Base-by-base conservation (phyloP, 1,284 basidiomycete genomes). In the Sphagnurus paluster region DNA sequence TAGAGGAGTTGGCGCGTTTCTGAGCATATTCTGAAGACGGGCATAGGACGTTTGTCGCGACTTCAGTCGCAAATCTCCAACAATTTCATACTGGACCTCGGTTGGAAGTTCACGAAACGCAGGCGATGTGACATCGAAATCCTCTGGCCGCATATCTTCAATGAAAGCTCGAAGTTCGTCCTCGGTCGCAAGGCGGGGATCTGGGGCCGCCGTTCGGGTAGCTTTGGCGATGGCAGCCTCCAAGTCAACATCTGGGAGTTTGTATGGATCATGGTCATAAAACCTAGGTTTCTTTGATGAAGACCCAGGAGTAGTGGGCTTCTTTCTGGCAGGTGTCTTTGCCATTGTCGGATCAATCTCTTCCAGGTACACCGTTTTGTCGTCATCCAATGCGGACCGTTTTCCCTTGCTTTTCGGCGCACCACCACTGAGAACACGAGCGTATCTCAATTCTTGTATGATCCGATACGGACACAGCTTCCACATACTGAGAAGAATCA, bases 11-110 rank as follows among this genome's bases (percentile, higher is more conserved):
- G 78, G 78, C 0, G 94, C 80, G 9, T 78, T 80, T 37, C 76
- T 76, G 5, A 98, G 72, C 97, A 99, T 99, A 46, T 87, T 85
- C 57, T 96, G 89, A 24, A 99, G 71, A 8, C 97, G 87, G 41
- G 84, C 84, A 69, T 95, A 89, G 4, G 93, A 97, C 5, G 93
- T 96, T 66, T 97, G 93, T 2, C 97, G 82, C 1, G 94, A 98
- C 63, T 93, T 93, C 35, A 96, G 73, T 4, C 95, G 83, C 47
- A 98, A 71, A 69, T 99, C 97, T 47, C 96, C 96, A 23, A 99
- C 88, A 55, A 99, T 94, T 71, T 99, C 97, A 67, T 99, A 99
- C 63, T 99, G 94, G 17, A 97, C 84, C 66, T 98, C 95, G 0
- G 92, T 93, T 0, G 97, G 94, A 8, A 99, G 78, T 51, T 93